A percentile compares a stretch with the other conserved stretches of the same genome.
These are phyloP conservation scores for Epichloe gansuensis DNA, from an alignment of 2,329 filamentous ascomycete species.

Conservation along the genomic window DNA sequence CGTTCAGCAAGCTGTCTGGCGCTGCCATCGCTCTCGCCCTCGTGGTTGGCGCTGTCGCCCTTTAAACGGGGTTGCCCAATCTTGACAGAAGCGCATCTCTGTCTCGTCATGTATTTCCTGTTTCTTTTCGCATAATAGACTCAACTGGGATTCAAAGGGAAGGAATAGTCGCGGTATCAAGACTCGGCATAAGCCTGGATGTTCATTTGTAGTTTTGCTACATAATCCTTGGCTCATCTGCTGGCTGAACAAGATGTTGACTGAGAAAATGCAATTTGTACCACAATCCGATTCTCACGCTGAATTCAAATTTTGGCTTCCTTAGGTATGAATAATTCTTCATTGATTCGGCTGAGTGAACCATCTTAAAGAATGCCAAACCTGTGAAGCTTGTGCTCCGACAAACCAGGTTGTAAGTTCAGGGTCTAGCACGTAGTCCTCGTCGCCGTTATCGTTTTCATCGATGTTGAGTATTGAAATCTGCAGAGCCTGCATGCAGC, in stretches of 20 bases:
- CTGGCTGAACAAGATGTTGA: neutral
- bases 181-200: neutral
- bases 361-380: too few relatives aligned
- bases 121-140: slow-evolving; percentile 2
- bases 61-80: slow-evolving; percentile 3
- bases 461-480: too few relatives aligned
- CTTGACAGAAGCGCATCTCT: neutral
- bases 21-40: slow-evolving; percentile 9
- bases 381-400: too few relatives aligned
- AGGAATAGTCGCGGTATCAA: neutral
- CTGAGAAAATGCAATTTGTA: neutral
- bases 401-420: too few relatives aligned
- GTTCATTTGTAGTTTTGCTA: neutral
- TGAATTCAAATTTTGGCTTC: neutral
- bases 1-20: slow-evolving; percentile 8
- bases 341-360: too few relatives aligned
- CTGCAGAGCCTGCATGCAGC: too few relatives aligned
- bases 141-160: slow-evolving; percentile 1
- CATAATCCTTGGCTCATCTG: neutral
- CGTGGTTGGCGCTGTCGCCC: slow-evolving; percentile 6
- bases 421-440: too few relatives aligned
- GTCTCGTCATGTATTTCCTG: neutral
- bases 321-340: neutral
- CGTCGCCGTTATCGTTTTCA: too few relatives aligned
- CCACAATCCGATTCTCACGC: neutral